A percentile compares a stretch with the other conserved stretches of the same genome.
phyloP scores from a whole-genome alignment of 2,329 filamentous ascomycete species.

The Graphilbum fragrans region DNA sequence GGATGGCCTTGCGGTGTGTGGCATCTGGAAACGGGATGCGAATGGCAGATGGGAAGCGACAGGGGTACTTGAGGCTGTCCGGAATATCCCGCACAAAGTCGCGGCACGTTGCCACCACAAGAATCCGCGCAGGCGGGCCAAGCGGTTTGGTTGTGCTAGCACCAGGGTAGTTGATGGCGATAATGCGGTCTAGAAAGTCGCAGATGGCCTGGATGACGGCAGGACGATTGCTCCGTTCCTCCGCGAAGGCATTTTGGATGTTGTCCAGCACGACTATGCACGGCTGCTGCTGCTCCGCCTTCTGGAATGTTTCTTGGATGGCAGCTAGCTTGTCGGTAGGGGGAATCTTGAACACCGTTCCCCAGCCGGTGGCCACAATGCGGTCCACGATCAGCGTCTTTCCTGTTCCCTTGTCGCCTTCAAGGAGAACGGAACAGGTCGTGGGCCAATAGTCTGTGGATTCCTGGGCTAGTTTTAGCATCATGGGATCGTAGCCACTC shows the following conservation, averaged over 20 bases:
- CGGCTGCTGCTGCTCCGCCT: conserved; percentile 56
- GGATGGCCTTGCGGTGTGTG: conserved; percentile 58
- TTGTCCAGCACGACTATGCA: conserved; percentile 72
- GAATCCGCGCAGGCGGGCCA: conserved; percentile 35
- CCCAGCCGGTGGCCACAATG: conserved; percentile 58
- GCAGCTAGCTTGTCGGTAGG: conserved; percentile 41
- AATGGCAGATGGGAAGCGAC: conserved; percentile 56
- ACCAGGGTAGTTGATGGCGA: neutral
- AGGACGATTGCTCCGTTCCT: conserved; percentile 38
- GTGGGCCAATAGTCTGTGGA: conserved; percentile 12
- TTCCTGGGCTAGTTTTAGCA: neutral
- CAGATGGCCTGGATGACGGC: conserved; percentile 38
- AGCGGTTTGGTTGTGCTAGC: conserved; percentile 4
- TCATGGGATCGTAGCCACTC: conserved; percentile 12
- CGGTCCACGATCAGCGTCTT: conserved; percentile 65
- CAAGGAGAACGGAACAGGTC: conserved; percentile 53
- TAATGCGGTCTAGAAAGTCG: conserved; percentile 39
- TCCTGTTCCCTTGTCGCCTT: conserved; percentile 75
- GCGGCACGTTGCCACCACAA: conserved; percentile 64
- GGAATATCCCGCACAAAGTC: conserved; percentile 64
- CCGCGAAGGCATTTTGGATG: conserved; percentile 57
- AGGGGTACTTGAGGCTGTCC: conserved; percentile 48
- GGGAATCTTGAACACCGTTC: conserved; percentile 50
- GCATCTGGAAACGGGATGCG: conserved; percentile 68
- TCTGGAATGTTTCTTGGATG: conserved; percentile 56